Percentiles rank a stretch among this genome's conserved stretches.
Conservation (phyloP, 108 stramenopile species). For the Asterionellopsis glacialis region DNA sequence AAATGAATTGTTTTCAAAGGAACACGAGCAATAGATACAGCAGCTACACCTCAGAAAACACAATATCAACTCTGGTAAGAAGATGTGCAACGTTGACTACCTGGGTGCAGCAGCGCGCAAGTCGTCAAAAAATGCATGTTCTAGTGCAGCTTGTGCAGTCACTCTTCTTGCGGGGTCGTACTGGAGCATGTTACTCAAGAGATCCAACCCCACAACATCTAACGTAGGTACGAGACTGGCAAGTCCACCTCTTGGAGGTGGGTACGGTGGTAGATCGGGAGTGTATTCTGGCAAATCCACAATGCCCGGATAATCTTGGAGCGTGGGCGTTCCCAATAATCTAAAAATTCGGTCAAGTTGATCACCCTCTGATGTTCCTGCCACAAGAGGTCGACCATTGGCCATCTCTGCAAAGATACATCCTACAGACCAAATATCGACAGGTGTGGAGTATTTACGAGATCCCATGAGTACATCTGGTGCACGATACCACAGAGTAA, state of each 20-base stretch:
- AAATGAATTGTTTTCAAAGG: too few species aligned
- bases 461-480: slow-evolving; percentile 98
- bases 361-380: slow-evolving; percentile 87
- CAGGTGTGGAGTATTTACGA: slow-evolving; percentile 94
- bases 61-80: too few species aligned
- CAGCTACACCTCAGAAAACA: too few species aligned
- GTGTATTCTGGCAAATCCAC: slow-evolving; percentile 89
- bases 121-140: slow-evolving; percentile 93
- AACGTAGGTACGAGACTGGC: slow-evolving; percentile 83
- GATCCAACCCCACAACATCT: slow-evolving; percentile 74
- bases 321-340: slow-evolving; percentile 78
- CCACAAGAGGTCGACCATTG: slow-evolving; percentile 86
- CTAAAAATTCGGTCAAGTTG: slow-evolving; percentile 93
- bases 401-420: slow-evolving; percentile 99
- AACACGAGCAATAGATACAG: too few species aligned
- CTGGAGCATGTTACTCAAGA: slow-evolving; percentile 83
- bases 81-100: too few species aligned
- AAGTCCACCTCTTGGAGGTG: slow-evolving; percentile 74
- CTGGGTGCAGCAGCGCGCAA: slow-evolving; percentile 14
- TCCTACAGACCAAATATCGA: slow-evolving; percentile 98
- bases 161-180: slow-evolving; percentile 91
- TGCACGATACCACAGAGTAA: slow-evolving; percentile 98
- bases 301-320: slow-evolving; percentile 83
- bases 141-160: slow-evolving; percentile 89
- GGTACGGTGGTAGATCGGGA: slow-evolving; percentile 77